Evolutionary conservation across 2,329 filamentous ascomycete species (phyloP), one percentile per base, ranked within the genome.

Genomic region (Pestalotiopsis fici): DNA sequence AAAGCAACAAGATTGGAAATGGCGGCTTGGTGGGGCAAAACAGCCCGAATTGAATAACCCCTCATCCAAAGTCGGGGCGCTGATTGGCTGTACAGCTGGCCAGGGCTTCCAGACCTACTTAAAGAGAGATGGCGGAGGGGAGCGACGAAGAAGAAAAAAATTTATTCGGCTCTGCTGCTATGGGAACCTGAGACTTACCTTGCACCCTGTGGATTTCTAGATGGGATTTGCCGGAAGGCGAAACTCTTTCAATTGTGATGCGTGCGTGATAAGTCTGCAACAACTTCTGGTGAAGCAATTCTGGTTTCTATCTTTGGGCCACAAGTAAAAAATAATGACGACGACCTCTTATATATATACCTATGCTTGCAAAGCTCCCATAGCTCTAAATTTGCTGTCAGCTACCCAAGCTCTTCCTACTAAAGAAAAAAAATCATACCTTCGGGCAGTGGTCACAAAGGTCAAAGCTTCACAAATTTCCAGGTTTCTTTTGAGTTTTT

Each of bases 51-150:
- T 60, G 57, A 60, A 60, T 60, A 60, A 60, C 57, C 57, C 57
- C 57, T 60, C 57, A 60, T 37, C 31, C 57, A 60, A 31, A 35
- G 15, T 27, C n/a, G 25, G 57, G 31, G 3, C 12, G 21, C n/a
- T 31, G 25, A 60, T 60, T 60, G 57, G 57, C 11, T 12, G 18
- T 9, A 21, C 13, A 13, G 27, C n/a, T 60, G 15, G 28, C 57
- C 57, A 60, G 57, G 57, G 57, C 57, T 60, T 31, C 57, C 23
- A 60, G 57, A 60, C 57, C 57, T 60, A 60, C 57, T 60, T 60
- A 60, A 60, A 60, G 57, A 31, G 31, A 60, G 31, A 60, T 27
- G 55, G 43, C 43, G 18, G 43, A 50, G 43, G 43, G 43, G 43
- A 50, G 21, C 43, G 43, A 23, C 18, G 23, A 25, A 31, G 57